Evolutionary conservation across 1,284 basidiomycete genomes (phyloP), one percentile per base, ranked within the genome.

Genomic region (Xerocomus amazonicus): DNA sequence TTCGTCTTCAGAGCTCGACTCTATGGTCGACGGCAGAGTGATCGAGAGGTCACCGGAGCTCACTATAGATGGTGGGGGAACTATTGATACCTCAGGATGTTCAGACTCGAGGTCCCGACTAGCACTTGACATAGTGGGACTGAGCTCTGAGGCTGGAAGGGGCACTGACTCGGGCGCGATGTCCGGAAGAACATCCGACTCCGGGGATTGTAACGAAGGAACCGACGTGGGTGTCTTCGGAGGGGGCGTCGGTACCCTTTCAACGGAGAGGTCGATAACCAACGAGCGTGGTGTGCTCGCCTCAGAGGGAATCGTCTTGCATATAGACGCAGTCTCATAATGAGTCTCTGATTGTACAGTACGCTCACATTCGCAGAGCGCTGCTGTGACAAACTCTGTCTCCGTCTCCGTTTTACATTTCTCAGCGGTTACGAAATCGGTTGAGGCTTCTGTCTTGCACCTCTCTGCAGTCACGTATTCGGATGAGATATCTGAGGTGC

Each of bases 261-360:
- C 55, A 27, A 63, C 39, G 0, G 62, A 53, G 9, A 62, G 47
- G 37, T 67, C 68, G 9, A 66, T 14, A 0, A 14, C 58, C 44
- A 68, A 44, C 5, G 68, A 70, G 23, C 56, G 55, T 2, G 78
- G 76, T 0, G 73, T 76, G 45, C 67, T 73, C 34, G 57, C 60
- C 50, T 71, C 72, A 14, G 69, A 69, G 13, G 72, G 70, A 28
- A 73, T 72, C 35, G 65, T 68, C 53, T 57, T 43, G 56, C 63
- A 70, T 9, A 79, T 38, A 39, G 79, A 77, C 1, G 79, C 78
- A 0, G 83, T 83, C 48, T 73, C 71, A 43, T 73, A 83, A 5
- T 68, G 62, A 0, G 80, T 83, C 43, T 73, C 71, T 51, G 75
- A 82, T 31, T 48, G 52, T 28, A 62, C 63, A 1, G 65, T 62